Evolutionary conservation across 331 rosid genomes (phyloP), one percentile per base, ranked within the genome.

Genomic region (Acacia concinna): DNA sequence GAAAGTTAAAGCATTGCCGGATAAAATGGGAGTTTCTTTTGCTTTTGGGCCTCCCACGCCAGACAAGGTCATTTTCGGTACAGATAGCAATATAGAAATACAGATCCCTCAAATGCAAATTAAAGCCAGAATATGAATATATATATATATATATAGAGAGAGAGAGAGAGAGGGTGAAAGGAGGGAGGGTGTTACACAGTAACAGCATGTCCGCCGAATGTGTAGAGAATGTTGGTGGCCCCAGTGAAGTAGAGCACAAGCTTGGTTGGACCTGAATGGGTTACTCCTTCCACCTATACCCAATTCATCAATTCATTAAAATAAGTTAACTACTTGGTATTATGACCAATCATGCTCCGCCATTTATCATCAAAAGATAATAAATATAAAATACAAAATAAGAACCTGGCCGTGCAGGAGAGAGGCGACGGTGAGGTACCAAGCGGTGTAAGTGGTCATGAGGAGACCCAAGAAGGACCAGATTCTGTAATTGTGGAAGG

Each of bases 361-460:
- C 57, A 18, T 49, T 18, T 2, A 43, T 43, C 49, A 20, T 43
- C 17, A 43, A 12, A 43, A 11, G 4, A 10, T 4, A 43, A 43
- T 12, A 13, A 3, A 43, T 43, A 43, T 12, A 11, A 4, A 43
- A 13, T 40, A 40, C 1, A 40, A 0, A 20, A 49, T 15, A 20
- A 32, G 30, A 10, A 92, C 97, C 97, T 92, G 97, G 65, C 97
- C 92, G 25, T 89, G 97, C 54, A 84, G 84, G 35, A 89, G 87
- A 41, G 94, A 87, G 32, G 97, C 96, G 59, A 89, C 78, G 74
- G 97, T 81, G 75, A 92, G 96, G 83, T 92, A 92, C 97, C 97
- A 92, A 43, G 96, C 97, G 25, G 96, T 92, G 91, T 92, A 92
- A n/a, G 97, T 92, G 82, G 97, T 92, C 96, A 92, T 92, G 6